A percentile compares a stretch with the other conserved stretches of the same genome.
Conservation (phyloP, 1,139 yeast species). For the Geotrichum cucujoidarum region DNA sequence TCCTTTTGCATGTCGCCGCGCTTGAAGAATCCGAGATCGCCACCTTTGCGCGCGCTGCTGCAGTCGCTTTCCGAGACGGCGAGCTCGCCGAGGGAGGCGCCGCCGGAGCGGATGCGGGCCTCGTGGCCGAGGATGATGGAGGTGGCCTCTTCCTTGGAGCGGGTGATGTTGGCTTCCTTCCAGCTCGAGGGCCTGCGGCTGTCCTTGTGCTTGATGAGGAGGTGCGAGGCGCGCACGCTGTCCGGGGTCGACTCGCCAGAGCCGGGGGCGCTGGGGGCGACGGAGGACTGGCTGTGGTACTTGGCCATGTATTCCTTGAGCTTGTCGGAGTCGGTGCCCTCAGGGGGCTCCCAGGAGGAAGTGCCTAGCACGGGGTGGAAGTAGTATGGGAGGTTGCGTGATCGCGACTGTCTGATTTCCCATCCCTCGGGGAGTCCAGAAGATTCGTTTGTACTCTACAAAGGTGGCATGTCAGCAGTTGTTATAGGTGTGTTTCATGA, state of each 20-base stretch:
- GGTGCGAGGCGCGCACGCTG: constrained; percentile 66
- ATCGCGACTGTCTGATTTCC: constrained; percentile 73
- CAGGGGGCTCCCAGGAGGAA: constrained; percentile 90
- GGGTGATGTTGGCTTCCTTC: constrained; percentile 71
- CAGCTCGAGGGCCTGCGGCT: constrained; percentile 90
- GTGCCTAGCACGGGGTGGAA: constrained; percentile 64
- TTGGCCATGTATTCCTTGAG: constrained; percentile 53
- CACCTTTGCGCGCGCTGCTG: constrained; percentile 78
- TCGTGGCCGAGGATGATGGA: constrained; percentile 56
- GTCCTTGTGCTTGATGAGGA: constrained; percentile 74
- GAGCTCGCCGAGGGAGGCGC: constrained; percentile 59
- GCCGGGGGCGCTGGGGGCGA: constrained; percentile 22
- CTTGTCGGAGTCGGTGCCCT: constrained; percentile 63
- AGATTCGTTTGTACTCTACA: constrained; percentile 3
- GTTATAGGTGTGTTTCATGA: too few relatives aligned
- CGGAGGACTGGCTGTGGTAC: constrained; percentile 29
- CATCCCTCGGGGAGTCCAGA: constrained; percentile 84
- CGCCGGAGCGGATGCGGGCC: constrained; percentile 63
- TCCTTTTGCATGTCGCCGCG: constrained; percentile 93
- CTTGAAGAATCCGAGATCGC: constrained; percentile 86
- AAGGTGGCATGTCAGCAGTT: too few relatives aligned
- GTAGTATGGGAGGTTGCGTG: constrained; percentile 81
- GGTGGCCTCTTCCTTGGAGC: constrained; percentile 80
- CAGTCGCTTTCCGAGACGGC: constrained; percentile 88
- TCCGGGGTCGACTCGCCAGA: constrained; percentile 37